Percentiles rank a stretch among this genome's conserved stretches.
Evolutionary conservation across 1,284 basidiomycete species (phyloP).

Genomic region (Crucibulum cyathiforme): DNA sequence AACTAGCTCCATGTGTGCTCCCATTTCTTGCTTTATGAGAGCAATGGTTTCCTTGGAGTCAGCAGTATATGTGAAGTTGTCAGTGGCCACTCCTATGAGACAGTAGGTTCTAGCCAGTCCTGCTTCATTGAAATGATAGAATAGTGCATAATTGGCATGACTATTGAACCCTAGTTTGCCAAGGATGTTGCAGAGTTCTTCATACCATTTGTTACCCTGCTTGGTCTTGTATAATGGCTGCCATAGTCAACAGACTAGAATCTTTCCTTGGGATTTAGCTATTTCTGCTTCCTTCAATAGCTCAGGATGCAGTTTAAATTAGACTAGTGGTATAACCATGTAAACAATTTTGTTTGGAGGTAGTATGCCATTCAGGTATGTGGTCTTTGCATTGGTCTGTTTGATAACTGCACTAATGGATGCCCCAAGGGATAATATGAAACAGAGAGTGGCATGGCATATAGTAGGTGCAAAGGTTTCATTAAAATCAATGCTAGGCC

Average conservation of each 20-base stretch:
- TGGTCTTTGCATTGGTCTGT: conserved; percentile 51
- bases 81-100: conserved; percentile 22
- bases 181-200: conserved; percentile 29
- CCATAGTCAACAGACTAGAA: too few species aligned
- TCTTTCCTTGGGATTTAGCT: conserved; percentile 26
- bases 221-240: conserved; percentile 49
- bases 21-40: conserved; percentile 28
- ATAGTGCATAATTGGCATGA: conserved; percentile 37
- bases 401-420: conserved; percentile 35
- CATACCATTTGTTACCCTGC: conserved; percentile 46
- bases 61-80: conserved; percentile 37
- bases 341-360: conserved; percentile 40
- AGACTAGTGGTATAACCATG: conserved; percentile 43
- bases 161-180: conserved; percentile 28
- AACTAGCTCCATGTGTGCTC: conserved; percentile 26
- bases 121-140: conserved; percentile 10
- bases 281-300: conserved; percentile 28
- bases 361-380: conserved; percentile 47
- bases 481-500: conserved; percentile 10
- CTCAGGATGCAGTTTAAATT: conserved; percentile 17
- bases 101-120: conserved; percentile 30
- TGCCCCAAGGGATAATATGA: conserved; percentile 41
- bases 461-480: conserved; percentile 16
- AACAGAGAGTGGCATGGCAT: conserved; percentile 33
- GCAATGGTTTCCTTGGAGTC: conserved; percentile 17